Percentiles rank a stretch among this genome's conserved stretches.
Evolutionary conservation across 208 protist genomes (phyloP).

Genomic region (Trypanosoma platydactyli): DNA sequence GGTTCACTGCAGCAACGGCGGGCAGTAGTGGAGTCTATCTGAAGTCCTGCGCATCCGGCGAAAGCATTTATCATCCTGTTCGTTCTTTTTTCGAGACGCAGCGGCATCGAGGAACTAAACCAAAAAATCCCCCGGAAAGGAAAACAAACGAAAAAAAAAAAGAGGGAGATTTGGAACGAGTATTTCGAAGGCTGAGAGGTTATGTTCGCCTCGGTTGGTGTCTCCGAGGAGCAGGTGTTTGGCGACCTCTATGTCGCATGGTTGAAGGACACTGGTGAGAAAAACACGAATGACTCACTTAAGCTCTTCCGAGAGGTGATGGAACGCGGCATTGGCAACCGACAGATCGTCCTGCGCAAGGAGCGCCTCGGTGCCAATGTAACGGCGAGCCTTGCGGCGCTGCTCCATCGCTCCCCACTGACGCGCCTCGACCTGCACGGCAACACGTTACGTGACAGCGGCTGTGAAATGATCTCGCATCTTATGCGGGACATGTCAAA

Average conservation of each 20-base stretch:
- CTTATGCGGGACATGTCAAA: constrained; percentile 70
- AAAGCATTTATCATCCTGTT: too few relatives aligned
- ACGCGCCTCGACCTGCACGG: constrained; percentile 77
- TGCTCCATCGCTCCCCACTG: constrained; percentile 68
- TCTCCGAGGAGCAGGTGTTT: constrained; percentile 81
- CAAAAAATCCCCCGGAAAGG: too few relatives aligned
- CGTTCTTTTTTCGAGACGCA: neutral
- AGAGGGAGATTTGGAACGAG: neutral
- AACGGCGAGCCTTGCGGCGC: constrained; percentile 57
- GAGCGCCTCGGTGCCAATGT: constrained; percentile 81
- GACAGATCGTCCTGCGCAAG: constrained; percentile 62
- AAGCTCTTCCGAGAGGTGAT: constrained; percentile 80
- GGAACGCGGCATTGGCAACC: constrained; percentile 65
- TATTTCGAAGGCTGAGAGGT: too few relatives aligned
- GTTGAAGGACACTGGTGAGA: constrained; percentile 89
- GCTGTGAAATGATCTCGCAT: constrained; percentile 71
- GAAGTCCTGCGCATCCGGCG: too few relatives aligned
- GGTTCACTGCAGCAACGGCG: too few relatives aligned
- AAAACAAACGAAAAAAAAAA: neutral
- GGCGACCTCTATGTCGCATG: constrained; percentile 83
- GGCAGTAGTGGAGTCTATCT: too few relatives aligned
- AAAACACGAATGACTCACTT: constrained; percentile 66
- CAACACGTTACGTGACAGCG: constrained; percentile 86
- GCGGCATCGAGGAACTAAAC: too few relatives aligned
- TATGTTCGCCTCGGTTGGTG: constrained; percentile 71